These are phyloP conservation scores for Pestalotiopsis sp. DNA, from an alignment of 2,329 filamentous ascomycete genomes.

Conservation along the genomic window DNA sequence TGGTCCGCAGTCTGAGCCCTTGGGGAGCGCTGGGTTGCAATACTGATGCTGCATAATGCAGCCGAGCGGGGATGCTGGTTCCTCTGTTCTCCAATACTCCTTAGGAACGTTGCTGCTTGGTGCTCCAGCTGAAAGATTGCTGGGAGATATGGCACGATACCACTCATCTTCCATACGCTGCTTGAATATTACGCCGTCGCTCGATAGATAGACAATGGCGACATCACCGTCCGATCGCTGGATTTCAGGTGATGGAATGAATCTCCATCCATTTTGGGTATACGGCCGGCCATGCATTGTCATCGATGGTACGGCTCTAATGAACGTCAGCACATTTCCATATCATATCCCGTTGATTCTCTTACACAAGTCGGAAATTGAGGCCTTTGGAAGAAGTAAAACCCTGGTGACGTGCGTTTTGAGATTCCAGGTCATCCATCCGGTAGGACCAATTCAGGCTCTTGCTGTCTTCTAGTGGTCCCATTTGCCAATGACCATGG, in stretches of 20 bases:
- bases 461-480: neutral
- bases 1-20: slow-evolving; percentile 1
- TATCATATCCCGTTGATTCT: no score
- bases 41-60: slow-evolving; percentile 6
- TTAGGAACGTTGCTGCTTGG: neutral
- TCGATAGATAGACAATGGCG: neutral
- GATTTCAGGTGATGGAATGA: neutral
- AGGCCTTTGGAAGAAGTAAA: neutral
- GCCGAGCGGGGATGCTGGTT: slow-evolving; percentile 8
- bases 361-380: no score
- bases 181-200: neutral
- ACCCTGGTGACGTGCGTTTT: neutral
- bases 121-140: neutral
- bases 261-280: neutral
- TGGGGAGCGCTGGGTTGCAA: slow-evolving; percentile 4
- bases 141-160: neutral
- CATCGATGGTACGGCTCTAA: neutral
- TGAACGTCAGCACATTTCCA: neutral
- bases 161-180: slow-evolving; percentile 4
- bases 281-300: neutral
- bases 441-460: no score
- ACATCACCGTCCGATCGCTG: neutral
- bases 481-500: slow-evolving; percentile 1
- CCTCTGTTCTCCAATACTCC: neutral
- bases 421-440: neutral